Conservation (phyloP, 2,329 filamentous ascomycete genomes). For the Teratosphaeria viscida region DNA sequence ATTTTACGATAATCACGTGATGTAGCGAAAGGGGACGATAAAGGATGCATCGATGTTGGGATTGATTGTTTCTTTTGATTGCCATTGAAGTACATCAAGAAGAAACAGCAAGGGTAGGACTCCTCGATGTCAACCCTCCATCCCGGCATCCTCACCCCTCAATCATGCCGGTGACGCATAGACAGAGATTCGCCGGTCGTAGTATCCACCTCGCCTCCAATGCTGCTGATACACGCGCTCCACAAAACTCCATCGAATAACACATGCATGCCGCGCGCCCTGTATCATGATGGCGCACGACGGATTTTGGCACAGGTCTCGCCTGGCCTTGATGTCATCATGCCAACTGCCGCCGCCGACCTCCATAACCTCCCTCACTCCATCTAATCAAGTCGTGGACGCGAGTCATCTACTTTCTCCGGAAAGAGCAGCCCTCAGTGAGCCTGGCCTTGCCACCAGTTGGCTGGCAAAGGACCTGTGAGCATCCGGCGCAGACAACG, state of each 20-base stretch:
- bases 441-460: slow-evolving; percentile 98
- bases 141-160: slow-evolving; percentile 13
- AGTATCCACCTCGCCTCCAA: slow-evolving; percentile 21
- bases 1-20: background rate
- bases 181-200: slow-evolving; percentile 13
- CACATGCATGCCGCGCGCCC: slow-evolving; percentile 2
- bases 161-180: slow-evolving; percentile 5
- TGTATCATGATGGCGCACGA: slow-evolving; percentile 2
- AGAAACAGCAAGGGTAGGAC: slow-evolving; percentile 32
- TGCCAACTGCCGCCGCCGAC: background rate
- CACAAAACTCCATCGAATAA: background rate
- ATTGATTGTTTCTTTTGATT: background rate
- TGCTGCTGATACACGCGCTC: slow-evolving; percentile 11
- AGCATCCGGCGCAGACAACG: slow-evolving; percentile 99
- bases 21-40: background rate
- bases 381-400: slow-evolving; percentile 5
- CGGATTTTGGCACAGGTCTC: background rate
- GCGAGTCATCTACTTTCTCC: slow-evolving; percentile 77
- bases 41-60: background rate
- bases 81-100: slow-evolving; percentile 5
- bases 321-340: background rate
- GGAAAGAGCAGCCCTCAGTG: slow-evolving; percentile 99
- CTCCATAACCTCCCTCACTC: background rate
- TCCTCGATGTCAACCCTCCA: slow-evolving; percentile 30
- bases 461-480: slow-evolving; percentile 97